These are phyloP conservation scores for Plantago coronopus DNA, from an alignment of 305 asterid species.

Conservation along the genomic window DNA sequence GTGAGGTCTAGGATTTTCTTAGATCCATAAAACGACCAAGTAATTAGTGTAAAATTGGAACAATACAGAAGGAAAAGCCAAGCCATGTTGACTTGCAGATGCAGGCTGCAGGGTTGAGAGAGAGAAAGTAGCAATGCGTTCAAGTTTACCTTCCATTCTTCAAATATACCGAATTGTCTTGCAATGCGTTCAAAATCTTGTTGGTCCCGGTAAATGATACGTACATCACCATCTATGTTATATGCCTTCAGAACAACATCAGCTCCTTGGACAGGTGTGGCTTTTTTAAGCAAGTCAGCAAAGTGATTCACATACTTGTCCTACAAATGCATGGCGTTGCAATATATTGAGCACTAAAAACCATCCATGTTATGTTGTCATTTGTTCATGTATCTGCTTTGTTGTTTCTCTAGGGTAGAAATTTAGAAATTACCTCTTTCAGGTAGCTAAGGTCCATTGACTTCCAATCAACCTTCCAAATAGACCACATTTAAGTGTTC, in stretches of 20 bases:
- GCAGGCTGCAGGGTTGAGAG: not conserved
- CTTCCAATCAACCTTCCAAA: constrained; percentile 84
- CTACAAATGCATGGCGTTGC: constrained; percentile 33
- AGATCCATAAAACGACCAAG: not conserved
- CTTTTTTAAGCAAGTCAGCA: constrained; percentile 61
- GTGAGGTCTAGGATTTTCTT: not conserved
- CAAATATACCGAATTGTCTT: constrained; percentile 83
- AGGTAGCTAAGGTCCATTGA: constrained; percentile 90
- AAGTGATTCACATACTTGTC: constrained; percentile 73
- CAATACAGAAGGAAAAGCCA: not conserved
- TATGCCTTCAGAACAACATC: constrained; percentile 60
- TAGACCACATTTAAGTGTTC: constrained; percentile 22
- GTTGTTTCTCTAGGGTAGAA: constrained; percentile 16
- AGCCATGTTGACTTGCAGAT: not conserved
- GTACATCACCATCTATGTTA: constrained; percentile 76
- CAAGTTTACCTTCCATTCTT: constrained; percentile 90
- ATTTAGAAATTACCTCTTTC: constrained; percentile 62
- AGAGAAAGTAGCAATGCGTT: not conserved
- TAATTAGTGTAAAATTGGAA: not conserved
- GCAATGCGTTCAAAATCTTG: constrained; percentile 65
- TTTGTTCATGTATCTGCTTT: constrained; percentile 1
- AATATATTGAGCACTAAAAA: constrained; percentile 13
- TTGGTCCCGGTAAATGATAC: constrained; percentile 70
- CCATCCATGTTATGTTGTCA: constrained; percentile 9
- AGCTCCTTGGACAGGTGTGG: constrained; percentile 61